Base-by-base conservation (phyloP, 2,329 filamentous ascomycete species). In the Scopulariopsis brevicaulis region DNA sequence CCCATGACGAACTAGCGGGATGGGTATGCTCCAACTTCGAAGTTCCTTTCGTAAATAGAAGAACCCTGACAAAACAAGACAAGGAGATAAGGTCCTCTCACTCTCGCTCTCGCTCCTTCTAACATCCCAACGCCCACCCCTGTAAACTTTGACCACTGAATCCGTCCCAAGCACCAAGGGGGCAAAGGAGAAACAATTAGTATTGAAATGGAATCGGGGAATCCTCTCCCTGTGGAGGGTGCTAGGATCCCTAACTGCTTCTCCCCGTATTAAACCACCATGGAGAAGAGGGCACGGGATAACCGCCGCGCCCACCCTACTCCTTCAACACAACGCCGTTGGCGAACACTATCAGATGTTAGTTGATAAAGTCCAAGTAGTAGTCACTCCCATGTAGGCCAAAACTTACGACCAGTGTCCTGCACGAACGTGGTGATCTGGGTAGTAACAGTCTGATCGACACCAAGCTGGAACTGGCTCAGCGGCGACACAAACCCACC, bases 381-480 rank as follows among this genome's bases (percentile, higher is more conserved):
- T 22, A 22, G 11, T 32, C 11, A n/a, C 8, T 34, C 18, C 11
- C 3, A 24, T 50, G 14, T 22, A 25, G 50, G 22, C 7, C 28
- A 32, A 32, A 18, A 51, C 53, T 55, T 50, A 50, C 57, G 48
- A 53, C 25, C 53, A 32, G 32, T 34, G 43, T n/a, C 18, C 56
- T 64, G 59, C 11, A 64, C 66, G 55, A 70, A 65, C 46, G 63
- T 57, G 3, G 61, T 61, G 53, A 70, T 67, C 63, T 70, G 66
- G 12, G 65, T 66, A 15, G 64, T 37, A 53, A 67, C 32, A 5
- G 59, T 61, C 22, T 60, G 60, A 35, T 68, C 65, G 32, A 71
- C 57, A 18, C 37, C 55, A 24, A 59, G 54, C 25, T 51, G 63
- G 60, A 71, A 67, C 60, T 66, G 62, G 25, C 61, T 63, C 22